Evolutionary conservation across 305 asterid species (phyloP).

Genomic region (Stenogyne calaminthoides): DNA sequence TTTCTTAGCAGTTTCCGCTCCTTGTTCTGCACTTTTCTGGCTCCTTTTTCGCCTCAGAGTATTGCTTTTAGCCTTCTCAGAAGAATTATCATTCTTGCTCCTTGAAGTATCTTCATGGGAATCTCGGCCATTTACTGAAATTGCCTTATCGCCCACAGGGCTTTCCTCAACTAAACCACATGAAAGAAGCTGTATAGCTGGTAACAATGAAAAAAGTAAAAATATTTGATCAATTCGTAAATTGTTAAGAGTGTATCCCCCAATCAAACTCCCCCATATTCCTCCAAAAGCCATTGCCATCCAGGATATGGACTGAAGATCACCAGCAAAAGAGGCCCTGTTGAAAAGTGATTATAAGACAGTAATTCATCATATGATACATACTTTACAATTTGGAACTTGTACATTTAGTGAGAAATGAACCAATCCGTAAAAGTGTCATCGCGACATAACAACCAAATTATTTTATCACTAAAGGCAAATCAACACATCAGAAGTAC

Average conservation of each 20-base stretch:
- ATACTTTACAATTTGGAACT: not conserved
- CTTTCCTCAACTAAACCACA: conserved; percentile 79
- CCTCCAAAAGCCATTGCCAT: conserved; percentile 98
- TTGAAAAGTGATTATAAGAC: conserved; percentile 33
- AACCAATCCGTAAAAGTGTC: not conserved
- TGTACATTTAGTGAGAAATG: not conserved
- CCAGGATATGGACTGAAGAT: conserved; percentile 92
- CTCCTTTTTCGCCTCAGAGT: conserved; percentile 62
- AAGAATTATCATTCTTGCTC: conserved; percentile 28
- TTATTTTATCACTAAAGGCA: conserved; percentile 4
- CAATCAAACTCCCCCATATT: conserved; percentile 84
- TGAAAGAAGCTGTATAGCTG: conserved; percentile 77
- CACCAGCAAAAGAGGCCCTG: conserved; percentile 89
- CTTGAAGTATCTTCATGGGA: conserved; percentile 34
- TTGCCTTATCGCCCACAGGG: conserved; percentile 37
- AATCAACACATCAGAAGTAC: not conserved
- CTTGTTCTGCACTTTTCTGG: conserved; percentile 47
- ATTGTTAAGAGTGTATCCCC: conserved; percentile 77
- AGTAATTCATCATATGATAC: not conserved
- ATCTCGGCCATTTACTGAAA: conserved; percentile 40
- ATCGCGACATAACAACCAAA: not conserved
- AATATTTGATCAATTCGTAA: conserved; percentile 61
- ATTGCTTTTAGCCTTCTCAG: conserved; percentile 40
- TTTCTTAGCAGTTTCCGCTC: conserved; percentile 31
- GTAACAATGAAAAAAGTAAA: conserved; percentile 71